Conservation (phyloP, 768 basidiomycete species). For the Russula vinacea region DNA sequence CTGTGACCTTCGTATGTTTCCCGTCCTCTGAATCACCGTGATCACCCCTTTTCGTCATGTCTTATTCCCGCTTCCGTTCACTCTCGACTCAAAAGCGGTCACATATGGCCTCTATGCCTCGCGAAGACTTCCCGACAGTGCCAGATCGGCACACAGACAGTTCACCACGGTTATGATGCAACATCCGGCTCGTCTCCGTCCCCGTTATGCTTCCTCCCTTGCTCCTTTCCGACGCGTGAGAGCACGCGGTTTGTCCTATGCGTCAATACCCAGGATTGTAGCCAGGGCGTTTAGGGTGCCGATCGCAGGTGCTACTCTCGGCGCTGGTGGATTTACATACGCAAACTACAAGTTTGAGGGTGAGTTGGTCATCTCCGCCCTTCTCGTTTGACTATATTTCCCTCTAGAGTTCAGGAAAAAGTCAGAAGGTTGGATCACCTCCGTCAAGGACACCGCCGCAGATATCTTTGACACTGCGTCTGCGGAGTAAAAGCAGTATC, state of each 20-base stretch:
- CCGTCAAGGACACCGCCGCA: constrained; percentile 66
- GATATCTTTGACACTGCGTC: constrained; percentile 71
- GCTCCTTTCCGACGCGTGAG: constrained; percentile 61
- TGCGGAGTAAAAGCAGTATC: constrained; percentile 59
- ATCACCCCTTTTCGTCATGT: constrained; percentile 12
- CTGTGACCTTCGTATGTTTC: not conserved
- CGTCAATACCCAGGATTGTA: constrained; percentile 85
- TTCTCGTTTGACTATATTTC: not conserved
- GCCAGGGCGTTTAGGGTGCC: constrained; percentile 86
- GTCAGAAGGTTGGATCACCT: constrained; percentile 61
- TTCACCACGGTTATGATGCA: constrained; percentile 56
- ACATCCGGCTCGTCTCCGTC: constrained; percentile 45
- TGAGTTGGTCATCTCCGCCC: constrained; percentile 37
- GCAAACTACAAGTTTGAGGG: constrained; percentile 98
- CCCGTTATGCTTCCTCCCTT: constrained; percentile 46
- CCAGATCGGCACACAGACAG: constrained; percentile 53
- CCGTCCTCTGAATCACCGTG: not conserved
- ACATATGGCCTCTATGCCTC: constrained; percentile 53
- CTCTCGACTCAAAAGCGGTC: constrained; percentile 45
- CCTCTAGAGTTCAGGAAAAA: constrained; percentile 64
- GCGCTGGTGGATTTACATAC: constrained; percentile 88
- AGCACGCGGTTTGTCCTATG: constrained; percentile 75
- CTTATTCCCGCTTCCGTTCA: constrained; percentile 25
- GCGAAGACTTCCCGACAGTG: constrained; percentile 36
- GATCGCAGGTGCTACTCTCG: constrained; percentile 82